Evolutionary conservation across 2,329 filamentous ascomycete genomes (phyloP).

Genomic region (Stromatinia cepivora): DNA sequence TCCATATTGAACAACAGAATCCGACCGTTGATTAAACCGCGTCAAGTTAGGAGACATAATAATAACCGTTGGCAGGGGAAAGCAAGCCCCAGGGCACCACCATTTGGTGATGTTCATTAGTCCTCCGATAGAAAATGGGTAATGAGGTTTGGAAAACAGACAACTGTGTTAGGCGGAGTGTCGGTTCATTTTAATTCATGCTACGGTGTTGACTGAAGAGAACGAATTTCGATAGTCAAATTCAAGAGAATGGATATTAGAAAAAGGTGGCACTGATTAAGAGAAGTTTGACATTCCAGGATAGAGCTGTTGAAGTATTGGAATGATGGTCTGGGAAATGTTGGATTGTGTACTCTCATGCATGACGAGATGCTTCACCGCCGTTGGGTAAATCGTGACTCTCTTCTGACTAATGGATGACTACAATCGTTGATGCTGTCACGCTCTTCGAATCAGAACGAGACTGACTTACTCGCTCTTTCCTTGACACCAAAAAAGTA

Average conservation of each 20-base stretch:
- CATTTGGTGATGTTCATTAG: accelerated
- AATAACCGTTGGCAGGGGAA: no score
- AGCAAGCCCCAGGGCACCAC: no score
- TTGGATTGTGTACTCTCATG: neutral
- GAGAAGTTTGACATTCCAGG: no score
- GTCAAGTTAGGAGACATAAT: no score
- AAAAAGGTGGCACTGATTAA: no score
- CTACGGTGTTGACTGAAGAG: neutral
- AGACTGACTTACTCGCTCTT: neutral
- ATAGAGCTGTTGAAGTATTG: neutral
- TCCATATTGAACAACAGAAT: no score
- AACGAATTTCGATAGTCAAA: neutral
- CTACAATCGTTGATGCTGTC: neutral
- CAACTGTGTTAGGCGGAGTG: neutral
- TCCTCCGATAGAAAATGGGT: no score
- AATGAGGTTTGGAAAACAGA: neutral
- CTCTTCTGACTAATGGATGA: neutral
- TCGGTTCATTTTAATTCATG: neutral
- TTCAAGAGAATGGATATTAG: no score
- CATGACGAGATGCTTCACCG: neutral
- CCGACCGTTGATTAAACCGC: no score
- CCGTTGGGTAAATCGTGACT: neutral
- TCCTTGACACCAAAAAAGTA: neutral
- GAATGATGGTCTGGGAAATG: neutral
- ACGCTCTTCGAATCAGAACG: neutral